Evolutionary conservation across 2,329 filamentous ascomycete species (phyloP).

Genomic region (Coniochaeta prunicola): DNA sequence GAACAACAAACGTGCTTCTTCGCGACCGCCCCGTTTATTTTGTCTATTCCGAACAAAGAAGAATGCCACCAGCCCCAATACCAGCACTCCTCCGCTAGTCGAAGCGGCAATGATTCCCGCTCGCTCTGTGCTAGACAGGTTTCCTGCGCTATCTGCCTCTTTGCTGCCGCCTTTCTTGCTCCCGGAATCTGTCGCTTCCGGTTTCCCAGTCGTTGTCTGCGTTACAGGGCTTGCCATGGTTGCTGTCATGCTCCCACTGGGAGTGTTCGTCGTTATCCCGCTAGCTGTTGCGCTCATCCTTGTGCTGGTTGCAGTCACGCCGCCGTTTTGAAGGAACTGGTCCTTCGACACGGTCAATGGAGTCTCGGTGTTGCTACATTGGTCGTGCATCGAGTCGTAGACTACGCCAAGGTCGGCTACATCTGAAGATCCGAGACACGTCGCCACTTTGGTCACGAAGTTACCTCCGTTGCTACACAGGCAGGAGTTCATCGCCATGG

Average conservation of each 20-base stretch:
- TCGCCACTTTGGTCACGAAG: slow-evolving; percentile 39
- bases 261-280: slow-evolving; percentile 7
- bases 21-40: slow-evolving; percentile 10
- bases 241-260: slow-evolving; percentile 4
- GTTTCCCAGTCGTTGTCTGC: slow-evolving; percentile 2
- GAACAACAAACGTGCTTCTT: slow-evolving; percentile 23
- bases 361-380: slow-evolving; percentile 36
- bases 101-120: slow-evolving; percentile 21
- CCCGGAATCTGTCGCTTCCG: slow-evolving; percentile 1
- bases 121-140: slow-evolving; percentile 16
- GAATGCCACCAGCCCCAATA: slow-evolving; percentile 11
- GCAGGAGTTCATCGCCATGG: slow-evolving; percentile 36
- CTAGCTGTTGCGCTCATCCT: slow-evolving; percentile 8
- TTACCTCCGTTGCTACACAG: slow-evolving; percentile 41
- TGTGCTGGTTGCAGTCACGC: slow-evolving; percentile 9
- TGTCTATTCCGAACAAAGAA: slow-evolving; percentile 16
- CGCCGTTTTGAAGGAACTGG: slow-evolving; percentile 29
- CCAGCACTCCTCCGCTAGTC: slow-evolving; percentile 10
- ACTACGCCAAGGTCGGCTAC: slow-evolving; percentile 30
- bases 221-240: slow-evolving; percentile 8
- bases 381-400: slow-evolving; percentile 33
- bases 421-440: slow-evolving; percentile 33
- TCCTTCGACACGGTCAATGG: slow-evolving; percentile 32
- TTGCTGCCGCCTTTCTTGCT: slow-evolving; percentile 7
- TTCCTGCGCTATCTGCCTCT: slow-evolving; percentile 1